phyloP scores from a whole-genome alignment of 805 yeast species.

The Peterozyma toletana region DNA sequence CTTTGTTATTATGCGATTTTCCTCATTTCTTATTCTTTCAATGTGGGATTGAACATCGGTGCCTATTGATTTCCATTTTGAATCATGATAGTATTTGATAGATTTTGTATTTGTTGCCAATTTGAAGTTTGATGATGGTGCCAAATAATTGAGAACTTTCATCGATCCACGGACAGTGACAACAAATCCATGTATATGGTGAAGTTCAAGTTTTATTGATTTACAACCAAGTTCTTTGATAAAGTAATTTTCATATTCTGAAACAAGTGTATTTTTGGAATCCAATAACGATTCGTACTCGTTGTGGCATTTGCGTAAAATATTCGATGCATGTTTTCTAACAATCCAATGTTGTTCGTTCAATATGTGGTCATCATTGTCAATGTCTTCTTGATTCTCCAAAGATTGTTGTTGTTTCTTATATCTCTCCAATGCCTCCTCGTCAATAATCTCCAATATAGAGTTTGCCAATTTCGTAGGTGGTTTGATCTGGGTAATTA shows the following conservation, averaged over 20 bases:
- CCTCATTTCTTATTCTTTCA: slow-evolving; percentile 46
- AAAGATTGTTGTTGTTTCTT: slow-evolving; percentile 14
- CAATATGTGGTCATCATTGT: slow-evolving; percentile 7
- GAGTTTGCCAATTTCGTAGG: slow-evolving; percentile 33
- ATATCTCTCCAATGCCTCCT: slow-evolving; percentile 22
- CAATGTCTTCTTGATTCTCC: slow-evolving; percentile 7
- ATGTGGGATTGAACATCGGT: slow-evolving; percentile 33
- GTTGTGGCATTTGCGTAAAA: slow-evolving; percentile 9
- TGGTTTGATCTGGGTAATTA: slow-evolving; percentile 24
- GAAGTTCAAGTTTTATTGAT: slow-evolving; percentile 28
- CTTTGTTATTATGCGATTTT: slow-evolving; percentile 40
- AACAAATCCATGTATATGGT: slow-evolving; percentile 37
- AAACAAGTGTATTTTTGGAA: slow-evolving; percentile 21
- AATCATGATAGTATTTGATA: slow-evolving; percentile 24
- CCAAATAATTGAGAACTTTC: slow-evolving; percentile 11
- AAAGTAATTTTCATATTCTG: slow-evolving; percentile 22
- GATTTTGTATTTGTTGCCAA: slow-evolving; percentile 11
- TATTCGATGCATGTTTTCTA: slow-evolving; percentile 8
- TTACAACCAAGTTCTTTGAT: slow-evolving; percentile 17
- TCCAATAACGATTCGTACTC: slow-evolving; percentile 19
- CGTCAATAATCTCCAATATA: slow-evolving; percentile 35
- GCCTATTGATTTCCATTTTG: slow-evolving; percentile 50
- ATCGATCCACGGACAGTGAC: slow-evolving; percentile 38
- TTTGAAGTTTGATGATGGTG: background rate
- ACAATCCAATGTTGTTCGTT: slow-evolving; percentile 9